Evolutionary conservation across 805 yeast genomes (phyloP).

Genomic region (Naumovozyma baii): DNA sequence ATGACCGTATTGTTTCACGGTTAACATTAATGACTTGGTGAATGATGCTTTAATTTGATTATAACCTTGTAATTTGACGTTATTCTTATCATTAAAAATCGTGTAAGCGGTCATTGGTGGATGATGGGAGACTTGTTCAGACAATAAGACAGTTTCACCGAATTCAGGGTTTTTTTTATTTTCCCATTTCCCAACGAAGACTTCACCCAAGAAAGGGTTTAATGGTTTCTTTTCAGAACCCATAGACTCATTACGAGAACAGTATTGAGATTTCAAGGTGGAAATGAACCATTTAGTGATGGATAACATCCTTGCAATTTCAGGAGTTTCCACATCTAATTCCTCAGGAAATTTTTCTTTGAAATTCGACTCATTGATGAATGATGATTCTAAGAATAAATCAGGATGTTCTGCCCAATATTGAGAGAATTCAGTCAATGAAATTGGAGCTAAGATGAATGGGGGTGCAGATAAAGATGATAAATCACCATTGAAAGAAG

Average conservation of each 20-base stretch:
- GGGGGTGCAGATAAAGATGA: slow-evolving; percentile 97
- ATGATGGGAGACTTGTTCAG: slow-evolving; percentile 93
- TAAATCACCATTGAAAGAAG: slow-evolving; percentile 88
- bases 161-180: slow-evolving; percentile 41
- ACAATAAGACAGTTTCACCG: slow-evolving; percentile 71
- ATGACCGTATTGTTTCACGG: slow-evolving; percentile 86
- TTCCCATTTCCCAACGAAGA: slow-evolving; percentile 80
- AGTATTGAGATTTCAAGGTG: slow-evolving; percentile 84
- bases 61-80: slow-evolving; percentile 71
- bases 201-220: slow-evolving; percentile 90
- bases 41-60: slow-evolving; percentile 80
- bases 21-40: slow-evolving; percentile 60
- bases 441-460: slow-evolving; percentile 83
- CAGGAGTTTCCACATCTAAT: slow-evolving; percentile 32
- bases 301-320: slow-evolving; percentile 47
- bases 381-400: slow-evolving; percentile 64
- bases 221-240: slow-evolving; percentile 94
- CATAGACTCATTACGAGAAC: slow-evolving; percentile 79
- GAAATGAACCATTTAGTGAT: slow-evolving; percentile 87
- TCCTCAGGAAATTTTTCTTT: slow-evolving; percentile 25
- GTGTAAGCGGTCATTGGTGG: slow-evolving; percentile 95
- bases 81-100: slow-evolving; percentile 58
- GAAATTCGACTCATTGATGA: slow-evolving; percentile 21
- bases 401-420: slow-evolving; percentile 95
- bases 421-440: slow-evolving; percentile 83